phyloP scores from a whole-genome alignment of 2,329 filamentous ascomycete species.

The Aureobasidium mangrovei region DNA sequence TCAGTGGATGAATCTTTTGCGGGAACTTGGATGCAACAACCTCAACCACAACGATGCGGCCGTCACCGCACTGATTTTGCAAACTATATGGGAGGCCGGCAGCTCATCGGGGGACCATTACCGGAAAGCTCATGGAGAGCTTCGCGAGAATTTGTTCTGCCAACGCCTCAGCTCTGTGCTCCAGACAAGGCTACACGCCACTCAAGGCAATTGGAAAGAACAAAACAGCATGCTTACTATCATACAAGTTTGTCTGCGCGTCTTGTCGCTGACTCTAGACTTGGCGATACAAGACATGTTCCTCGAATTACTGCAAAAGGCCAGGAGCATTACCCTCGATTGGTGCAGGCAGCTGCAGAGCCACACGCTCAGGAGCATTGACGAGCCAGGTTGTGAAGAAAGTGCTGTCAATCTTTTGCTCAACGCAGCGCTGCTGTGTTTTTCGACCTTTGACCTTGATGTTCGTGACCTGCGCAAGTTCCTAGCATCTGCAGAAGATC shows the following conservation, averaged over 20 bases:
- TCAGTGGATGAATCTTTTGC: constrained; percentile 41
- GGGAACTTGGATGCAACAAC: constrained; percentile 44
- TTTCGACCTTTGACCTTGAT: constrained; percentile 36
- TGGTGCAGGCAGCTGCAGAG: constrained; percentile 45
- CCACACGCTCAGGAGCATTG: constrained; percentile 33
- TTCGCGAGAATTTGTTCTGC: constrained; percentile 46
- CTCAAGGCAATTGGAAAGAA: constrained; percentile 53
- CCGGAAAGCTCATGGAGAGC: constrained; percentile 41
- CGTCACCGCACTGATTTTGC: constrained; percentile 41
- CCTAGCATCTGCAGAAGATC: constrained; percentile 16
- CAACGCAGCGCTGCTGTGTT: constrained; percentile 48
- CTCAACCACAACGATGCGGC: constrained; percentile 53
- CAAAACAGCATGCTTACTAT: constrained; percentile 49
- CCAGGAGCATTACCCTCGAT: constrained; percentile 35
- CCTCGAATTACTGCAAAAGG: constrained; percentile 28
- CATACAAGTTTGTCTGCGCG: constrained; percentile 36
- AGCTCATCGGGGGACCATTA: constrained; percentile 33
- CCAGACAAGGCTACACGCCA: constrained; percentile 34
- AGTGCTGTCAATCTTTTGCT: constrained; percentile 38
- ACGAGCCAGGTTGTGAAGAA: constrained; percentile 34
- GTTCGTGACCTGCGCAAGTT: constrained; percentile 16
- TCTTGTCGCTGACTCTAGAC: constrained; percentile 18
- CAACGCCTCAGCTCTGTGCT: constrained; percentile 41
- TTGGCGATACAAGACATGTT: not conserved
- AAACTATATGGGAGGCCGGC: constrained; percentile 49